Evolutionary conservation across 2,329 filamentous ascomycete species (phyloP).

Genomic region (Trichophyton rubrum): DNA sequence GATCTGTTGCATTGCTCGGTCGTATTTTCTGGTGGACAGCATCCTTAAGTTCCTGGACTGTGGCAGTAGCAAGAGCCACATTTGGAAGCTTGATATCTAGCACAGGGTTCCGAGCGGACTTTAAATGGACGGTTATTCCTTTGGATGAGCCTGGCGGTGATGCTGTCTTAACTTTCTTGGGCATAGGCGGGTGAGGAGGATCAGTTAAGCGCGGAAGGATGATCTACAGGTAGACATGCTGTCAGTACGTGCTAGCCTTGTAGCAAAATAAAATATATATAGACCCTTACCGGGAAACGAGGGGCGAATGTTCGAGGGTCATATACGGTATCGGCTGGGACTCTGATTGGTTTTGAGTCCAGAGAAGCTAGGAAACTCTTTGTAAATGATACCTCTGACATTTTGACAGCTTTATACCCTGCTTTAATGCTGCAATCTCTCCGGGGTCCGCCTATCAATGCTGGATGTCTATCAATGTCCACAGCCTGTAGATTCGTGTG

Average conservation of each 20-base stretch:
- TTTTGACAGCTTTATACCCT: constrained; percentile 22
- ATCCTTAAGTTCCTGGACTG: constrained; percentile 65
- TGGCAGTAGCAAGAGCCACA: constrained; percentile 53
- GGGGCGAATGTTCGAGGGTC: constrained; percentile 68
- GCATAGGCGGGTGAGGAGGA: constrained; percentile 31
- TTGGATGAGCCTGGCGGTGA: constrained; percentile 29
- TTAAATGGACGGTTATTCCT: constrained; percentile 25
- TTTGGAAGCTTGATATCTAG: constrained; percentile 53
- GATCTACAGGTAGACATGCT: constrained; percentile 23
- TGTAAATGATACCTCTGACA: constrained; percentile 77
- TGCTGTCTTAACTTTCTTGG: constrained; percentile 27
- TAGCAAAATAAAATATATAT: constrained; percentile 8
- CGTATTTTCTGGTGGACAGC: constrained; percentile 49
- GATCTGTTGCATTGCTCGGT: constrained; percentile 37
- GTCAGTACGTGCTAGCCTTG: not conserved
- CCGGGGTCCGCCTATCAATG: not conserved
- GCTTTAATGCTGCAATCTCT: not conserved
- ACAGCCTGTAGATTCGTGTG: not conserved
- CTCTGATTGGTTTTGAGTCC: constrained; percentile 65
- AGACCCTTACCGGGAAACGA: constrained; percentile 55
- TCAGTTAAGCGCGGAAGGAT: constrained; percentile 36
- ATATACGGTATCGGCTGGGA: constrained; percentile 82
- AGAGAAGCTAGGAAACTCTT: constrained; percentile 70
- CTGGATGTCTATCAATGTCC: not conserved
- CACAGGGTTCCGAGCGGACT: constrained; percentile 57